Evolutionary conservation across 805 yeast species (phyloP).

Genomic region (Starmerella sp.): DNA sequence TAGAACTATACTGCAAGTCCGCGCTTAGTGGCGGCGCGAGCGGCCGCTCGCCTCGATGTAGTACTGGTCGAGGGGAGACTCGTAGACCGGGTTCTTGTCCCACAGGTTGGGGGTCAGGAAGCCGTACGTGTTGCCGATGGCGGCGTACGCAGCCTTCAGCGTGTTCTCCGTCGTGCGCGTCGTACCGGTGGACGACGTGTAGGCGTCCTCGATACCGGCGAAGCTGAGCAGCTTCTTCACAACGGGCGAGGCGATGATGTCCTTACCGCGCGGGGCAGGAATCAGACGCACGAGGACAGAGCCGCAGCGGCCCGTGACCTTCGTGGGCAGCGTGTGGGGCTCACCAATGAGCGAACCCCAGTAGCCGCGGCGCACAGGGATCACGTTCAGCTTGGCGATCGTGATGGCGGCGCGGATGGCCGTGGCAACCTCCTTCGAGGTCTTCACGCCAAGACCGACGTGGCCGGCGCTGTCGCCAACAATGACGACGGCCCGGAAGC

Average conservation of each 20-base stretch:
- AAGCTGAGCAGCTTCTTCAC: constrained; percentile 97
- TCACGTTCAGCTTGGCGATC: constrained; percentile 96
- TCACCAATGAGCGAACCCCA: constrained; percentile 99
- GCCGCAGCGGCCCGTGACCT: constrained; percentile 99
- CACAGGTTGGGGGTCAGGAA: constrained; percentile 99
- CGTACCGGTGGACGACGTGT: constrained; percentile 97
- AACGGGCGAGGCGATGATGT: constrained; percentile 99
- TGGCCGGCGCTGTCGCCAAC: constrained; percentile 99
- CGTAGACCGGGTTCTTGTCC: constrained; percentile 71
- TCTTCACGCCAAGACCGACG: constrained; percentile 99
- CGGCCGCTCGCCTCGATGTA: constrained; percentile 29
- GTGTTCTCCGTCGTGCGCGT: constrained; percentile 99
- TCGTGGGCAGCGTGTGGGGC: constrained; percentile 96
- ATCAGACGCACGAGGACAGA: constrained; percentile 95
- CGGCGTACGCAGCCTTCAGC: constrained; percentile 98
- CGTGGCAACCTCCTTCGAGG: constrained; percentile 99
- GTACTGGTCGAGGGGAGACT: constrained; percentile 92
- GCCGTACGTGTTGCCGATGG: constrained; percentile 99
- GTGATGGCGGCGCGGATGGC: constrained; percentile 99
- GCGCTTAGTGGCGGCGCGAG: constrained; percentile 24
- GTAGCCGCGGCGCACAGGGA: constrained; percentile 99
- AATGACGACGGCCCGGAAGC: constrained; percentile 99
- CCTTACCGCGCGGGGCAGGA: constrained; percentile 99
- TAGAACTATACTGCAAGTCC: background rate
- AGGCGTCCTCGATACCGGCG: constrained; percentile 99